Evolutionary conservation across 2,329 filamentous ascomycete species (phyloP).

Genomic region (Claviceps monticola): DNA sequence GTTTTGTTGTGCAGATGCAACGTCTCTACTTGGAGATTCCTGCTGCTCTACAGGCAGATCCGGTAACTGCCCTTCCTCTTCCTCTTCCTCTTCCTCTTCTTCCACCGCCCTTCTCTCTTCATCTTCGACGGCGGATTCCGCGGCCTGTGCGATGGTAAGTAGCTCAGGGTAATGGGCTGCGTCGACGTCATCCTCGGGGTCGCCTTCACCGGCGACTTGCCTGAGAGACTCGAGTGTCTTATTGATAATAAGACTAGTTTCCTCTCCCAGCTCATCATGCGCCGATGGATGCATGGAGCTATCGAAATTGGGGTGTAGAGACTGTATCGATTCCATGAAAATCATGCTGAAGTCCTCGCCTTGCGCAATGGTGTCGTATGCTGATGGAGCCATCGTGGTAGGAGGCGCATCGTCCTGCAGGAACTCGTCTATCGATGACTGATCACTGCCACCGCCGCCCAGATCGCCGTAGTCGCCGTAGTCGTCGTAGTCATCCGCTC

Average conservation of each 20-base stretch:
- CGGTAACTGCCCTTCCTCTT: neutral
- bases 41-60: slow-evolving; percentile 7
- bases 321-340: slow-evolving; percentile 39
- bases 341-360: slow-evolving; percentile 47
- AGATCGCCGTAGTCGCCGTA: slow-evolving; percentile 8
- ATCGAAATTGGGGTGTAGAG: slow-evolving; percentile 29
- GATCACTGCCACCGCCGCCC: slow-evolving; percentile 18
- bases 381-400: slow-evolving; percentile 10
- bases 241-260: slow-evolving; percentile 43
- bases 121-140: neutral
- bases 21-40: slow-evolving; percentile 5
- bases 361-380: slow-evolving; percentile 31
- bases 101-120: neutral
- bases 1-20: neutral
- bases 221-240: slow-evolving; percentile 38
- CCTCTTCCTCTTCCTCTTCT: neutral
- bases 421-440: slow-evolving; percentile 20
- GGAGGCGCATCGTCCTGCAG: slow-evolving; percentile 2
- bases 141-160: neutral
- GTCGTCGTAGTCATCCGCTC: slow-evolving; percentile 14
- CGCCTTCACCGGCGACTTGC: slow-evolving; percentile 12
- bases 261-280: slow-evolving; percentile 37
- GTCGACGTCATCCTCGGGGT: neutral
- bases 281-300: slow-evolving; percentile 19
- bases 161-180: slow-evolving; percentile 4